phyloP scores from a whole-genome alignment of 2,329 filamentous ascomycete species.

The Fusarium caatingaense region DNA sequence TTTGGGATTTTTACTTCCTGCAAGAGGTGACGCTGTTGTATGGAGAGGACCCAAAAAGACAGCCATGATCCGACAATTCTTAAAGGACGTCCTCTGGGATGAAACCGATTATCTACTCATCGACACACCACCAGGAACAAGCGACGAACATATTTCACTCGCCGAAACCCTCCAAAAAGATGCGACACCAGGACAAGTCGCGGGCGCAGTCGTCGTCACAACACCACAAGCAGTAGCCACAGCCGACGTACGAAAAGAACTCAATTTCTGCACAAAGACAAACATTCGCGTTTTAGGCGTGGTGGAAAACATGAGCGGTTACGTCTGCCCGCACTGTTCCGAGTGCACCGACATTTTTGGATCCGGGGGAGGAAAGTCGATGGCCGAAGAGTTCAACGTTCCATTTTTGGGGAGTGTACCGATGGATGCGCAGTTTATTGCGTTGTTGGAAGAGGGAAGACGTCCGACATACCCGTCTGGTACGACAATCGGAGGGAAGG shows the following conservation, averaged over 20 bases:
- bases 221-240: slow-evolving; percentile 95
- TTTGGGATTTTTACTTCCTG: slow-evolving; percentile 86
- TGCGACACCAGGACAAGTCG: slow-evolving; percentile 73
- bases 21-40: slow-evolving; percentile 89
- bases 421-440: slow-evolving; percentile 92
- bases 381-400: slow-evolving; percentile 88
- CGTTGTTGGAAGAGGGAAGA: slow-evolving; percentile 80
- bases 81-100: slow-evolving; percentile 90
- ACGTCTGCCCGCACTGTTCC: slow-evolving; percentile 81
- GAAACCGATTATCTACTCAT: slow-evolving; percentile 92
- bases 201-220: slow-evolving; percentile 93
- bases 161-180: slow-evolving; percentile 83
- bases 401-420: slow-evolving; percentile 88
- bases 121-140: slow-evolving; percentile 95
- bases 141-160: slow-evolving; percentile 95
- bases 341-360: slow-evolving; percentile 96
- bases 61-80: slow-evolving; percentile 96
- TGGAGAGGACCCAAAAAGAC: slow-evolving; percentile 99
- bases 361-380: slow-evolving; percentile 87
- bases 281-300: slow-evolving; percentile 85
- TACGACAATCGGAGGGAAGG: slow-evolving; percentile 69
- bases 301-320: slow-evolving; percentile 96
- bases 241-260: slow-evolving; percentile 91
- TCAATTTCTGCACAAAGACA: slow-evolving; percentile 92
- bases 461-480: slow-evolving; percentile 76